Evolutionary conservation across 176 grass and related monocot species (phyloP).

Genomic region (Metroxylon sagu): DNA sequence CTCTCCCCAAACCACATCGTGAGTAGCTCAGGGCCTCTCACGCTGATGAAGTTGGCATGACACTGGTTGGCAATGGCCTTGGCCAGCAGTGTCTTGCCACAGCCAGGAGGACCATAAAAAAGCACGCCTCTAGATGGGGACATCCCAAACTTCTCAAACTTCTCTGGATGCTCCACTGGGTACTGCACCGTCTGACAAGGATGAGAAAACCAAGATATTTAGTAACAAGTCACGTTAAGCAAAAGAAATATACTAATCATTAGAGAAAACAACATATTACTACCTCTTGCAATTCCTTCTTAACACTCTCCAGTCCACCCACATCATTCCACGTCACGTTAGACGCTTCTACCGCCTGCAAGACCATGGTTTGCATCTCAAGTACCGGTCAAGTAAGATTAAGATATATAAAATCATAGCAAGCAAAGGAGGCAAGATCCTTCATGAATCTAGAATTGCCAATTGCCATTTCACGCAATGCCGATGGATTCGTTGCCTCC

Average conservation of each 20-base stretch:
- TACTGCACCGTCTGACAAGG: slow-evolving; percentile 4
- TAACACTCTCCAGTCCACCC: slow-evolving; percentile 40
- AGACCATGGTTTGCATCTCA: too few species aligned
- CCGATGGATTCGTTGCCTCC: slow-evolving; percentile 18
- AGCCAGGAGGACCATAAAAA: slow-evolving; percentile 38
- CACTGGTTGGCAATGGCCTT: slow-evolving; percentile 43
- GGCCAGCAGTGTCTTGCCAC: slow-evolving; percentile 41
- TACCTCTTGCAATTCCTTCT: slow-evolving; percentile 39
- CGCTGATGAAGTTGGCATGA: slow-evolving; percentile 40
- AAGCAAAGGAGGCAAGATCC: too few species aligned
- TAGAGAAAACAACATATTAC: not conserved
- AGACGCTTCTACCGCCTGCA: slow-evolving; percentile 34
- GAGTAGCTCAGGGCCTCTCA: slow-evolving; percentile 46
- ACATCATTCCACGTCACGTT: slow-evolving; percentile 47
- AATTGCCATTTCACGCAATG: slow-evolving; percentile 2
- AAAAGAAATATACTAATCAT: not conserved
- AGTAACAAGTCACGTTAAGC: not conserved
- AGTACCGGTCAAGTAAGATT: too few species aligned
- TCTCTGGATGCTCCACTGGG: too few species aligned
- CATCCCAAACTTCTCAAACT: too few species aligned
- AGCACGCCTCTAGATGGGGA: too few species aligned
- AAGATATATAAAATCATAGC: too few species aligned
- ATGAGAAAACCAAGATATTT: not conserved
- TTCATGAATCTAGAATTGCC: too few species aligned
- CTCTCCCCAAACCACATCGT: slow-evolving; percentile 56